These are phyloP conservation scores for Capillidium rhysosporum DNA, from an alignment of 371 early-diverging fungal species.

Conservation along the genomic window DNA sequence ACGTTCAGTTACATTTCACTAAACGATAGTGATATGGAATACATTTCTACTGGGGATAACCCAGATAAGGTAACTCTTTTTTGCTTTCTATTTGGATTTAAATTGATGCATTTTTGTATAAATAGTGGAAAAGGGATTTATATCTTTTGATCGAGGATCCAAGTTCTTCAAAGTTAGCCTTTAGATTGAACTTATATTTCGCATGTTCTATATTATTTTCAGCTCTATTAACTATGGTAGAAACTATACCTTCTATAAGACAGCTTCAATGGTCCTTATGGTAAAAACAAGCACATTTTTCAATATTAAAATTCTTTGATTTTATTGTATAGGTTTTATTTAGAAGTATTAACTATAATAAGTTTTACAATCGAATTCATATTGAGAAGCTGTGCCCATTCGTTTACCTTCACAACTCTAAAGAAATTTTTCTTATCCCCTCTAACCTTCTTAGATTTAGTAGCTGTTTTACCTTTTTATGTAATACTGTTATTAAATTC, in stretches of 20 bases:
- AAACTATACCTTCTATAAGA: slow-evolving; percentile 63
- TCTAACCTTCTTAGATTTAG: slow-evolving; percentile 51
- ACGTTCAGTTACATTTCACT: too few species aligned
- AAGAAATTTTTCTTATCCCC: slow-evolving; percentile 30
- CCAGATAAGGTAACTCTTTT: too few species aligned
- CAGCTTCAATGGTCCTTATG: slow-evolving; percentile 34
- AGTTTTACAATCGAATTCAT: slow-evolving; percentile 59
- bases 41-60: too few species aligned
- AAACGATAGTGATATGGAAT: too few species aligned
- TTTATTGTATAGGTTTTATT: slow-evolving; percentile 28
- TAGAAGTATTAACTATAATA: slow-evolving; percentile 55
- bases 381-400: slow-evolving; percentile 46
- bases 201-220: slow-evolving; percentile 32
- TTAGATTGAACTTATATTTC: slow-evolving; percentile 35
- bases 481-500: slow-evolving; percentile 42
- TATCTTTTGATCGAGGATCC: slow-evolving; percentile 51
- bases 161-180: slow-evolving; percentile 44
- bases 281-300: slow-evolving; percentile 14
- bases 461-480: slow-evolving; percentile 65
- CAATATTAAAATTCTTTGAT: not conserved
- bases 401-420: slow-evolving; percentile 33
- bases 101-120: not conserved
- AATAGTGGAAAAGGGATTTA: slow-evolving; percentile 31
- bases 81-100: too few species aligned
- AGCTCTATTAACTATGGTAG: slow-evolving; percentile 60